A percentile compares a stretch with the other conserved stretches of the same genome.
These are phyloP conservation scores for Aureobasidium sp. DNA, from an alignment of 2,329 filamentous ascomycete genomes.

Conservation along the genomic window DNA sequence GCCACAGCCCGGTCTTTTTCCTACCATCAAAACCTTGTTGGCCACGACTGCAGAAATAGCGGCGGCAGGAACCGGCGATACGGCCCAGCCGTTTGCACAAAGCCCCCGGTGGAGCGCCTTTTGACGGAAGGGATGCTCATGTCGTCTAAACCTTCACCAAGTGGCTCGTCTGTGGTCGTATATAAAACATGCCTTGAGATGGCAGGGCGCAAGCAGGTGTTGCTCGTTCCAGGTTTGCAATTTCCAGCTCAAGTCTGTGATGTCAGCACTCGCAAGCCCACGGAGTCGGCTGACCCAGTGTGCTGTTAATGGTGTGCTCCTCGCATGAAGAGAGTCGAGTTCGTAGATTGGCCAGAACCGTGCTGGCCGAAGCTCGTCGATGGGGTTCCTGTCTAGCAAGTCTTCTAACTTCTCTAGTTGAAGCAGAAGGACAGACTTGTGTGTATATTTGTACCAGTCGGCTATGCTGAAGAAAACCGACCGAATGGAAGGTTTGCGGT, in stretches of 20 bases:
- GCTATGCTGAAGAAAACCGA: constrained; percentile 14
- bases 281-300: constrained; percentile 7
- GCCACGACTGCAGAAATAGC: constrained; percentile 7
- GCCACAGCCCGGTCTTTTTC: not conserved
- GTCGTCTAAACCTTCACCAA: not conserved
- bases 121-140: constrained; percentile 2
- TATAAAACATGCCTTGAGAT: constrained; percentile 1
- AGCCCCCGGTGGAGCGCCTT: not conserved
- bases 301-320: constrained; percentile 14
- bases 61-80: constrained; percentile 8
- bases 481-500: constrained; percentile 12
- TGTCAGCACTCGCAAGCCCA: constrained; percentile 14
- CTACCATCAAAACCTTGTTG: constrained; percentile 5
- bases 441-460: constrained; percentile 9
- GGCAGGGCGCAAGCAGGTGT: constrained; percentile 10
- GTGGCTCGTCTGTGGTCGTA: not conserved
- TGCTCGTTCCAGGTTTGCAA: constrained; percentile 8
- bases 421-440: not conserved
- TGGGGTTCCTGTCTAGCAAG: not conserved
- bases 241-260: constrained; percentile 11
- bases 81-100: constrained; percentile 9
- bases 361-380: not conserved
- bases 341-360: not conserved
- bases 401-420: not conserved
- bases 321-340: constrained; percentile 1